These are phyloP conservation scores for Plasmodium ovale DNA, from an alignment of 169 alveolate species.

Conservation along the genomic window DNA sequence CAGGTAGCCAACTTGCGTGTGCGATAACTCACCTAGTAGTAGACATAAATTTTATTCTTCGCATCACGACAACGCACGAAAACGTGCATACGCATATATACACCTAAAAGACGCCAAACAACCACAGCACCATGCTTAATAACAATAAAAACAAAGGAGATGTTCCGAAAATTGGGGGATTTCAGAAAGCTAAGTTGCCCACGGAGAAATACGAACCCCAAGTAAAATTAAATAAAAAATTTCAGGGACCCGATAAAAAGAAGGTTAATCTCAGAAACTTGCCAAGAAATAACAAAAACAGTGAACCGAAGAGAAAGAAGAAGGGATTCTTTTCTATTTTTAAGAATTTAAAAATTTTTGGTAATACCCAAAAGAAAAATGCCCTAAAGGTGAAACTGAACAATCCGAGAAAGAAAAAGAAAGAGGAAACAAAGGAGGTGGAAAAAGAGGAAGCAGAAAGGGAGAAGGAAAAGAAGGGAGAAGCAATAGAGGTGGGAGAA, in stretches of 20 bases:
- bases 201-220: no score
- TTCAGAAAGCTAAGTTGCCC: no score
- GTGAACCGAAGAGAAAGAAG: slow-evolving; percentile 1
- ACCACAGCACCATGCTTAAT: no score
- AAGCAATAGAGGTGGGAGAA: not conserved
- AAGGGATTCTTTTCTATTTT: slow-evolving; percentile 19
- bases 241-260: not conserved
- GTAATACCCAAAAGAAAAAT: slow-evolving; percentile 2
- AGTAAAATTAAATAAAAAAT: not conserved
- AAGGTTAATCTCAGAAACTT: not conserved
- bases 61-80: no score
- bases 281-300: not conserved
- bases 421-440: not conserved
- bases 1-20: no score
- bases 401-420: not conserved
- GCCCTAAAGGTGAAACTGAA: not conserved
- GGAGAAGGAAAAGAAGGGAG: not conserved
- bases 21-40: no score
- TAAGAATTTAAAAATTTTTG: slow-evolving; percentile 13
- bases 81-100: no score
- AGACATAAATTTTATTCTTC: no score
- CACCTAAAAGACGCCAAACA: no score
- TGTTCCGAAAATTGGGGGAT: no score
- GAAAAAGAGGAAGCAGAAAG: not conserved
- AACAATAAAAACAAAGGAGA: no score